A percentile compares a stretch with the other conserved stretches of the same genome.
Evolutionary conservation across 2,329 filamentous ascomycete species (phyloP).

Genomic region (Fusarium tricinctum): DNA sequence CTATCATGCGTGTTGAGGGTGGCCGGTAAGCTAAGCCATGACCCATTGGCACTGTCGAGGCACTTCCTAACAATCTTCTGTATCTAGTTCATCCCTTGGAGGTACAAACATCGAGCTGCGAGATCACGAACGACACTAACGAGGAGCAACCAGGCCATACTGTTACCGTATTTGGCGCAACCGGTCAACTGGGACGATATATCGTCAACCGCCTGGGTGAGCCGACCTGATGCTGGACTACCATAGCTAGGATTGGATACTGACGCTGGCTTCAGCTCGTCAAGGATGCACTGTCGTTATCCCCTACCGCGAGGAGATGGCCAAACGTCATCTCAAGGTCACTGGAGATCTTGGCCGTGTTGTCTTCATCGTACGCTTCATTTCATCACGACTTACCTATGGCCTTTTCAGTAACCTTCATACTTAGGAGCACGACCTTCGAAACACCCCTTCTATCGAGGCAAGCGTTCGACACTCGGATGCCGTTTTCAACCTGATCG

Average conservation of each 20-base stretch:
- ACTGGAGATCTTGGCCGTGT: constrained; percentile 94
- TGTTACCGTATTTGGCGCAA: constrained; percentile 97
- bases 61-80: constrained; percentile 47
- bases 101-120: constrained; percentile 66
- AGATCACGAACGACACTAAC: constrained; percentile 46
- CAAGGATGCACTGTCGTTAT: constrained; percentile 95
- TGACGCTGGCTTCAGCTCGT: constrained; percentile 70
- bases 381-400: not conserved
- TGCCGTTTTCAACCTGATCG: constrained; percentile 96
- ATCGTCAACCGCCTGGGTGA: constrained; percentile 93
- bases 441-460: constrained; percentile 95
- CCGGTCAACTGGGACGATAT: constrained; percentile 94
- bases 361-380: constrained; percentile 78
- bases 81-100: constrained; percentile 83
- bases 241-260: constrained; percentile 14
- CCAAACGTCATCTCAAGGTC: constrained; percentile 95
- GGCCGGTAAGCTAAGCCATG: constrained; percentile 76
- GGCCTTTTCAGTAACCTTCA: constrained; percentile 36
- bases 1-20: constrained; percentile 88
- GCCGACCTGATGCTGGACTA: constrained; percentile 29
- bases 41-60: constrained; percentile 45
- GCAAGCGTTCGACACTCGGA: constrained; percentile 97
- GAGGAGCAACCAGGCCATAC: constrained; percentile 79
- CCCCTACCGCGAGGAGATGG: constrained; percentile 97
- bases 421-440: constrained; percentile 88